Percentiles rank a stretch among this genome's conserved stretches.
Evolutionary conservation across 176 grass and related monocot species (phyloP).

Genomic region (Calamus simplicifolius): DNA sequence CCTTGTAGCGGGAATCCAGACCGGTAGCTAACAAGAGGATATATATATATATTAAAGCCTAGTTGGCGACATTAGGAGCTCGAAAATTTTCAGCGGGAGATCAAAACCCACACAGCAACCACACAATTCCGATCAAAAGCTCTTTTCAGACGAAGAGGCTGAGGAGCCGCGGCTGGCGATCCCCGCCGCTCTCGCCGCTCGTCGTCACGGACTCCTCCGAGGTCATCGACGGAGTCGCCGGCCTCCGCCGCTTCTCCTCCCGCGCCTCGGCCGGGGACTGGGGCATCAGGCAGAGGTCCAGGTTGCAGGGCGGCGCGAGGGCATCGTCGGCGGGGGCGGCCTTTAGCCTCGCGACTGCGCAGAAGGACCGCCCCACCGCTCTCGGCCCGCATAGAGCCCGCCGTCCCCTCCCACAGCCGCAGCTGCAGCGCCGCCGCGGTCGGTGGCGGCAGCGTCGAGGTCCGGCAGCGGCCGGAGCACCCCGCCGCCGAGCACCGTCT

Average conservation of each 20-base stretch:
- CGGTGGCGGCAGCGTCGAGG: conserved; percentile 15
- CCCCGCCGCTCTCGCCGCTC: conserved; percentile 8
- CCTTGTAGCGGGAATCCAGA: conserved; percentile 35
- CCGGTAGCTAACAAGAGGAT: conserved; percentile 25
- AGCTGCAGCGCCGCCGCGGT: neutral
- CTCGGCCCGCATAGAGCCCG: conserved; percentile 25
- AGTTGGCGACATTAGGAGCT: conserved; percentile 25
- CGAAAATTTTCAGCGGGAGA: neutral
- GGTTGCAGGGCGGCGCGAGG: conserved; percentile 25
- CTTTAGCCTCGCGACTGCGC: neutral
- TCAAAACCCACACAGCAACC: neutral
- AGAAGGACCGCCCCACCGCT: conserved; percentile 5
- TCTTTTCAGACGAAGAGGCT: conserved; percentile 60
- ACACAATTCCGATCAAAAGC: neutral
- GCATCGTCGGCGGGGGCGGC: neutral
- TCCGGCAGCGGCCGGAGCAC: conserved; percentile 43
- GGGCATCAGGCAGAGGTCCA: conserved; percentile 44
- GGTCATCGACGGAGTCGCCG: conserved; percentile 66
- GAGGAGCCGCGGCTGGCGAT: conserved; percentile 36
- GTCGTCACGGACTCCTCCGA: conserved; percentile 78
- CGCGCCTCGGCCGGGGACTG: neutral
- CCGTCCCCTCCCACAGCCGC: too few relatives aligned
- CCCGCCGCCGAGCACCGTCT: conserved; percentile 75
- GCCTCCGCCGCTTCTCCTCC: conserved; percentile 18
- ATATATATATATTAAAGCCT: conserved; percentile 18